These are phyloP conservation scores for Cotoneaster glaucophyllus DNA, from an alignment of 306 rosid species.

Conservation along the genomic window DNA sequence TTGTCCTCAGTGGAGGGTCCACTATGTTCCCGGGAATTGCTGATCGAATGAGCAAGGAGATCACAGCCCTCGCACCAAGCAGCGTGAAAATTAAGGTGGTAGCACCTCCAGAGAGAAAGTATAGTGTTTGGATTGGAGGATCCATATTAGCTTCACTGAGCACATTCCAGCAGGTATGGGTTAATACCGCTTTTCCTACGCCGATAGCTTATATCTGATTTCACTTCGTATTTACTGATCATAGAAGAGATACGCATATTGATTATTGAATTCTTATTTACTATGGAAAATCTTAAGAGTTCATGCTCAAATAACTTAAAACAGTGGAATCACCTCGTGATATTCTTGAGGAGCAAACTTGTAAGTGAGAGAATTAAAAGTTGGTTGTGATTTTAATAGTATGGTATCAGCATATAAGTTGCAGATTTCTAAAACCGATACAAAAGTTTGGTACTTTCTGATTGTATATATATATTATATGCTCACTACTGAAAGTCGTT, in stretches of 20 bases:
- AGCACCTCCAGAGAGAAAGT: conserved; percentile 38
- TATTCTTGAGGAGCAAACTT: not conserved
- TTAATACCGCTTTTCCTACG: not conserved
- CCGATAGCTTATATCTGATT: not conserved
- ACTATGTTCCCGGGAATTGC: conserved; percentile 42
- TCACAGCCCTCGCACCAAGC: conserved; percentile 40
- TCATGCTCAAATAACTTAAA: not conserved
- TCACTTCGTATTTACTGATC: not conserved
- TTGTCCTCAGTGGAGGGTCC: conserved; percentile 41
- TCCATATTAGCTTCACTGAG: conserved; percentile 41
- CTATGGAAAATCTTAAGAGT: not conserved
- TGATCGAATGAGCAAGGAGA: conserved; percentile 43
- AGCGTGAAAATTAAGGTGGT: conserved; percentile 38
- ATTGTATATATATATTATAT: not conserved
- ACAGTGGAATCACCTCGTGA: not conserved
- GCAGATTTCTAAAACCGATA: not conserved
- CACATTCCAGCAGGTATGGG: conserved; percentile 39
- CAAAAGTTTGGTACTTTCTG: not conserved
- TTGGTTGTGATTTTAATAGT: not conserved
- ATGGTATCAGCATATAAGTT: not conserved
- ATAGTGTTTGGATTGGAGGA: conserved; percentile 43
- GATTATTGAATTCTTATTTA: not conserved
- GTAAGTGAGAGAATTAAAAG: not conserved
- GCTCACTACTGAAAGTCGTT: not conserved
- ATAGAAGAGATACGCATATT: not conserved